phyloP scores from a whole-genome alignment of 2,329 filamentous ascomycete species.

The Aphanocladium album region DNA sequence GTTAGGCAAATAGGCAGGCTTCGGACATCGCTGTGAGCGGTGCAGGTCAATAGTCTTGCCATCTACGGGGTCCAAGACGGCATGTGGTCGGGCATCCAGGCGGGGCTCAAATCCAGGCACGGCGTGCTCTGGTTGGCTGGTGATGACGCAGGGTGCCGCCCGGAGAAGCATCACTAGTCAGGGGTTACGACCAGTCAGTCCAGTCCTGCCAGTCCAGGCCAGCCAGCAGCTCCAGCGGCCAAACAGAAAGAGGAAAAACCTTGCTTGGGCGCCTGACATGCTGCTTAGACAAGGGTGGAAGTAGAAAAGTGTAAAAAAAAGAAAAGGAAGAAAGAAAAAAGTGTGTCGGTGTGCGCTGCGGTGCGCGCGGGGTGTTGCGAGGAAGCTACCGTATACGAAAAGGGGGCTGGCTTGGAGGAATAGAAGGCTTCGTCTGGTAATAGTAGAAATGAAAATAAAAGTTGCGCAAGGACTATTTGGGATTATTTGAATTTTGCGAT shows the following conservation, averaged over 20 bases:
- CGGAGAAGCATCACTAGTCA: slow-evolving; percentile 4
- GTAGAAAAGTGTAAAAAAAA: background rate
- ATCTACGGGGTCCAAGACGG: background rate
- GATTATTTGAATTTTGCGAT: no score
- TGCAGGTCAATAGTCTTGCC: background rate
- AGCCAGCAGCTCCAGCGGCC: background rate
- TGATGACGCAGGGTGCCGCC: background rate
- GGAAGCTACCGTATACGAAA: background rate
- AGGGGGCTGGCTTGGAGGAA: no score
- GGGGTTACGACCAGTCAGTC: background rate
- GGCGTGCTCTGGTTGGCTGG: background rate
- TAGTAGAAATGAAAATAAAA: no score
- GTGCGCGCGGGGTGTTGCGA: background rate
- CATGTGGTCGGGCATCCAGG: background rate
- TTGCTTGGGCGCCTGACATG: background rate
- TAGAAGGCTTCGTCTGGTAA: no score
- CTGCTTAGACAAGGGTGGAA: background rate
- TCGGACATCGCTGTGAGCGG: background rate
- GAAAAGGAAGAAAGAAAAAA: background rate
- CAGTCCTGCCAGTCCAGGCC: background rate
- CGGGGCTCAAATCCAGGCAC: background rate
- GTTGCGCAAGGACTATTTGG: no score
- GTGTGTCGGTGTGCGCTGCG: background rate
- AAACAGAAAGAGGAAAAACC: slow-evolving; percentile 1
- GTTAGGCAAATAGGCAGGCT: background rate